phyloP scores from a whole-genome alignment of 805 yeast species.

The Saturnispora ahearnii region DNA sequence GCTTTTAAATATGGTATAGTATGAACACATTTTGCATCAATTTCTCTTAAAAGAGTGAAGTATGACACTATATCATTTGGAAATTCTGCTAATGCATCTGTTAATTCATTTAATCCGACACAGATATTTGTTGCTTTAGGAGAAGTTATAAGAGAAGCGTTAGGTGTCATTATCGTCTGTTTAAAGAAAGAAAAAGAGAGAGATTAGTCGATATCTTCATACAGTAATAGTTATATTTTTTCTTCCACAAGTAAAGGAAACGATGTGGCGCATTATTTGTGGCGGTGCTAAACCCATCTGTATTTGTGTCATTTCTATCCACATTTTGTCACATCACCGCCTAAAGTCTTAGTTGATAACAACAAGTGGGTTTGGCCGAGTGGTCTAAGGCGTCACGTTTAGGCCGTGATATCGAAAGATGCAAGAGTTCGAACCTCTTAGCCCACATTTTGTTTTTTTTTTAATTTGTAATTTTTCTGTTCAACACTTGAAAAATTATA shows the following conservation, averaged over 20 bases:
- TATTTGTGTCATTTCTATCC: too few species aligned
- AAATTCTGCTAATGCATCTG: constrained; percentile 84
- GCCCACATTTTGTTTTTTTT: constrained; percentile 16
- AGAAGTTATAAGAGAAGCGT: constrained; percentile 2
- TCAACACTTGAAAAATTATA: too few species aligned
- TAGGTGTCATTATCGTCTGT: too few species aligned
- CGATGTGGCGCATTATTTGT: too few species aligned
- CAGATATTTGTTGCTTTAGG: constrained; percentile 35
- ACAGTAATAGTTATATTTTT: too few species aligned
- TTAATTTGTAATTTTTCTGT: not conserved
- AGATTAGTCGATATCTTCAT: too few species aligned
- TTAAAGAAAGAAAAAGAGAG: too few species aligned
- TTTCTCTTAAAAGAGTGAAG: constrained; percentile 81
- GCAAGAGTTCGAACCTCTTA: constrained; percentile 25
- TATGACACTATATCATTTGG: constrained; percentile 79
- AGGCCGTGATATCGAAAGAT: constrained; percentile 23
- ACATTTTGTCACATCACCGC: too few species aligned
- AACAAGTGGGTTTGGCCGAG: constrained; percentile 23
- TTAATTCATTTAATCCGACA: constrained; percentile 86
- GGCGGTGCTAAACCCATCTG: too few species aligned
- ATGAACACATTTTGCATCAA: constrained; percentile 85
- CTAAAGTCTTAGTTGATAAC: not conserved
- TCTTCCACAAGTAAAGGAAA: not conserved
- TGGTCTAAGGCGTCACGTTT: constrained; percentile 25
- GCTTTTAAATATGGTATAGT: constrained; percentile 58